Evolutionary conservation across 169 alveolate species (phyloP), one percentile per base, ranked within the genome.

Genomic region (Theileria luwenshuni): DNA sequence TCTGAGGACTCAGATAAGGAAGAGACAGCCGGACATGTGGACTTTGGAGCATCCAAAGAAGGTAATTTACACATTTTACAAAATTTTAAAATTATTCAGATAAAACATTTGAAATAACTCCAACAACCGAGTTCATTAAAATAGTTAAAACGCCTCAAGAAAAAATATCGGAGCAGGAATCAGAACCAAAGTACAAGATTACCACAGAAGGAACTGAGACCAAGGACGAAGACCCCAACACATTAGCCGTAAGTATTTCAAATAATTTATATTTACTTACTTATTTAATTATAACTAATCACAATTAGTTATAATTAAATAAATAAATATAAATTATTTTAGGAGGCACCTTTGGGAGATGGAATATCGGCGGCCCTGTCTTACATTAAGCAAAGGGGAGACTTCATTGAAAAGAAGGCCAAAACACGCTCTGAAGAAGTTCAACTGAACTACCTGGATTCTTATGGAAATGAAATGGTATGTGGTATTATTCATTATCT

Each of bases 321-420:
- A 38, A 7, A 38, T 10, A 7, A 38, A 38, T 30, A 54, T n/a
- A n/a, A n/a, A 38, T 38, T 38, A 10, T 52, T 77, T 51, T 68
- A 84, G 69, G 91, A 84, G 67, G 28, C 47, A 19, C 87, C 90
- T 35, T 45, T 88, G 70, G 88, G 84, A 30, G 74, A 58, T 59
- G 93, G 93, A 2, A 76, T 88, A 32, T 72, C 75, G 38, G 91
- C 75, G 19, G 91, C 93, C n/a, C 76, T 88, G 35, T 76, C 84
- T 23, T 88, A 84, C 72, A 80, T 88, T 49, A 88, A 88, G 69
- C 85, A 84, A 15, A 84, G 79, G 52, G 93, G 93, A 10, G 91
- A 88, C 72, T 51, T 84, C 67, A 60, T 88, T 1, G 84, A 79
- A 51, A 64, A 74, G 42, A 77, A 77, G 47, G 69, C 72, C 45